A percentile compares a stretch with the other conserved stretches of the same genome.
These are phyloP conservation scores for Cutaneotrichosporon cavernicola DNA, from an alignment of 1,284 basidiomycete genomes.

Conservation along the genomic window DNA sequence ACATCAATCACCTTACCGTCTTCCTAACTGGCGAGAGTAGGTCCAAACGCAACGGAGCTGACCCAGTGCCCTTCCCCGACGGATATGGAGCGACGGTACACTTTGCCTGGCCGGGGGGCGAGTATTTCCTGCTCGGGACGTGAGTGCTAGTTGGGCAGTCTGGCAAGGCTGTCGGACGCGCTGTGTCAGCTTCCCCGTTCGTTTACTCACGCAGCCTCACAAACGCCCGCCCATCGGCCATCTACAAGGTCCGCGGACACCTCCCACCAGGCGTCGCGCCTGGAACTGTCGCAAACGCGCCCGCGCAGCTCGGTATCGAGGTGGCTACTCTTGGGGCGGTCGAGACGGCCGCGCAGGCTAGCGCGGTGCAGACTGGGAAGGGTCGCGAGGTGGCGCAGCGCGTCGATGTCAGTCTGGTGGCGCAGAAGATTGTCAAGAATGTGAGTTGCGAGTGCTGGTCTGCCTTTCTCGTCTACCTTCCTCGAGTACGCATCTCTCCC, in stretches of 20 bases:
- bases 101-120: slow-evolving; percentile 83
- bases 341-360: slow-evolving; percentile 57
- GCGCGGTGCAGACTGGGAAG: slow-evolving; percentile 48
- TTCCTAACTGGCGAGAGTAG: slow-evolving; percentile 78
- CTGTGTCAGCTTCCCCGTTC: not conserved
- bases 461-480: not conserved
- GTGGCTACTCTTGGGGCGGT: slow-evolving; percentile 58
- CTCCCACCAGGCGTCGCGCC: slow-evolving; percentile 33
- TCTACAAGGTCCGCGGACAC: slow-evolving; percentile 76
- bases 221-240: slow-evolving; percentile 85
- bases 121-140: slow-evolving; percentile 85
- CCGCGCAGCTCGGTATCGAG: slow-evolving; percentile 58
- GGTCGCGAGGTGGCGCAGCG: slow-evolving; percentile 34
- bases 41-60: slow-evolving; percentile 30
- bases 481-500: not conserved
- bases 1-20: slow-evolving; percentile 85
- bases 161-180: too few relatives aligned
- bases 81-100: slow-evolving; percentile 87
- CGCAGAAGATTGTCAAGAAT: slow-evolving; percentile 54
- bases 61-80: slow-evolving; percentile 66
- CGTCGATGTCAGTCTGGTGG: slow-evolving; percentile 47
- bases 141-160: slow-evolving; percentile 53
- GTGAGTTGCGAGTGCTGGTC: slow-evolving; percentile 30
- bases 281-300: slow-evolving; percentile 41
- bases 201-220: slow-evolving; percentile 64